These are phyloP conservation scores for Oryza australiensis DNA, from an alignment of 176 grass and related monocot genomes.

Conservation along the genomic window DNA sequence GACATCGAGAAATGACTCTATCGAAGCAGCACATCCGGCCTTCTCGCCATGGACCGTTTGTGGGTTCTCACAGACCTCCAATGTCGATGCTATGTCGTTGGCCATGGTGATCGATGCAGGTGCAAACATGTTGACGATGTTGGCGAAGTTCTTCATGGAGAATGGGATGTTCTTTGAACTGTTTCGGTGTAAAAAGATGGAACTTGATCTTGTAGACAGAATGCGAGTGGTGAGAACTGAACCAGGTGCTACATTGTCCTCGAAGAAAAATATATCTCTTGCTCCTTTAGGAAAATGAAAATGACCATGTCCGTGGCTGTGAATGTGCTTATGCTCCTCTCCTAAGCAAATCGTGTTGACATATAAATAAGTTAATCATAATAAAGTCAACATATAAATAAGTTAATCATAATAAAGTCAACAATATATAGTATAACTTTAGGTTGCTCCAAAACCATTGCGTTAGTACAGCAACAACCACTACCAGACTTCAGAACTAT, in stretches of 20 bases:
- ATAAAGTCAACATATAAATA: not conserved
- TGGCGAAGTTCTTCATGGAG: not conserved
- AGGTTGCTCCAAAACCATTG: not conserved
- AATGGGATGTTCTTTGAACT: not conserved
- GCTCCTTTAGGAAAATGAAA: not conserved
- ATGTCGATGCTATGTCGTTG: not conserved
- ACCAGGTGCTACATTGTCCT: not conserved
- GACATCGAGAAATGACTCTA: not conserved
- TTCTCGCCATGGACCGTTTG: not conserved
- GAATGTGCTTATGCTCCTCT: not conserved
- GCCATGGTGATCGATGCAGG: not conserved
- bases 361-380: not conserved
- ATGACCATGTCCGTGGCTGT: not conserved
- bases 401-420: not conserved
- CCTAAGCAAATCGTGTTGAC: not conserved
- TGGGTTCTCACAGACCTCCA: not conserved
- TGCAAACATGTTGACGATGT: not conserved
- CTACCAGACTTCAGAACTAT: no score
- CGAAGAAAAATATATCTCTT: not conserved
- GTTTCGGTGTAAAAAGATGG: not conserved
- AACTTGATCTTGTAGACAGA: not conserved
- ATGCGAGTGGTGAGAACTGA: not conserved
- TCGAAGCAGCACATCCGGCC: not conserved
- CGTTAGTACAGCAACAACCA: not conserved
- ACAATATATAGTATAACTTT: not conserved